Percentiles rank a stretch among this genome's conserved stretches.
Conservation (phyloP, 768 basidiomycete genomes). For the Boletus rubropictus region DNA sequence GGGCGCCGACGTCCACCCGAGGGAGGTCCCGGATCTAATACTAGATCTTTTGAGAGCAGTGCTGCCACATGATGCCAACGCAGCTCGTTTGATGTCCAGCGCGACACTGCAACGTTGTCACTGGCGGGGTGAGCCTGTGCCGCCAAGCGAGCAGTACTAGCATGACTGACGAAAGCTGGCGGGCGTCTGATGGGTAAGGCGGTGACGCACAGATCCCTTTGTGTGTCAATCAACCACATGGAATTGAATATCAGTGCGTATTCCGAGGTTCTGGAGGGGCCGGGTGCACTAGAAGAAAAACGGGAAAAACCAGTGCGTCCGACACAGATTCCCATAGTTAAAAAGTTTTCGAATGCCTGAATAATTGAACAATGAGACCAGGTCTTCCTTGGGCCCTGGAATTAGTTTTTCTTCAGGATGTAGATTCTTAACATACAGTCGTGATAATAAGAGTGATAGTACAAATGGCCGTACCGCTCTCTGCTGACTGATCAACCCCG, state of each 20-base stretch:
- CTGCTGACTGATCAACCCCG: slow-evolving; percentile 7
- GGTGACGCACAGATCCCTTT: not conserved
- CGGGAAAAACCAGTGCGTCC: not conserved
- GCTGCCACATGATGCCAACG: not conserved
- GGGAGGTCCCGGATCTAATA: not conserved
- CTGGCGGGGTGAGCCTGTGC: not conserved
- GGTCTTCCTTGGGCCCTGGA: not conserved
- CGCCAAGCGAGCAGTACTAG: not conserved
- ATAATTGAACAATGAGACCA: not conserved
- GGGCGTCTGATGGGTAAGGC: no score
- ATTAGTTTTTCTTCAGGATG: slow-evolving; percentile 4
- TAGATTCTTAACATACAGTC: slow-evolving; percentile 17
- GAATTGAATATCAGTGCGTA: not conserved
- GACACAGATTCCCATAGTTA: not conserved
- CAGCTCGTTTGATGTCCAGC: not conserved
- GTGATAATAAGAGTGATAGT: slow-evolving; percentile 15
- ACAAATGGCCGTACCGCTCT: slow-evolving; percentile 18
- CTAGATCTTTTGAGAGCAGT: not conserved
- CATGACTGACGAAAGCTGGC: no score
- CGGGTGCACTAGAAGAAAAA: no score
- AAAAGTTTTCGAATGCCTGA: not conserved
- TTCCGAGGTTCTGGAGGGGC: not conserved
- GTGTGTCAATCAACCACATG: not conserved
- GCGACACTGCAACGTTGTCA: not conserved
- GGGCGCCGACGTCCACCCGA: not conserved